Base-by-base conservation (phyloP, 139 green algal genomes). In the Chlamydomonas sp. region DNA sequence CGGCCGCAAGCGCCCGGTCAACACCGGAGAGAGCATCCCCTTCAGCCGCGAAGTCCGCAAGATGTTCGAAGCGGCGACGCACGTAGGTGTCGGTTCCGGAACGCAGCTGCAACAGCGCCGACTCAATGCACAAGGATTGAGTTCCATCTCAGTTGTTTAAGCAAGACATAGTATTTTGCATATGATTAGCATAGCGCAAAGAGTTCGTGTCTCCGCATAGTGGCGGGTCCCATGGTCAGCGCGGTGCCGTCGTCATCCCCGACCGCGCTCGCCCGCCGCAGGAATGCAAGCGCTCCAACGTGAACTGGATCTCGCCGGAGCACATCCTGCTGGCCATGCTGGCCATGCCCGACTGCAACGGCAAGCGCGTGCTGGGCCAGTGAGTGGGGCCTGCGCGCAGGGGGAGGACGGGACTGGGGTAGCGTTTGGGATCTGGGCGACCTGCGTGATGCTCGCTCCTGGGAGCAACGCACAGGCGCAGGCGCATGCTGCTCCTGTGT, bases 291-390 rank as follows among this genome's bases (percentile, higher is more conserved):
- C 91, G 92, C 83, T 89, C 94, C 78, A 92, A 92, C 58, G 93
- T 98, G 72, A 96, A 94, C 18, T 99, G 96, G 94, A 98, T 99
- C 62, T 91, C 93, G 3, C 96, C 97, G 8, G 97, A 99, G 91
- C 97, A 99, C 91, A 95, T 99, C 66, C 69, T 96, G 62, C 84
- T 99, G 61, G 96, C 95, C 3, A 84, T 99, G 81, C 83, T 98
- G 3, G 85, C 71, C 8, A 90, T 93, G 76, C 86, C 68, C 0
- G 91, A 96, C 78, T 91, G 80, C 78, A 86, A 82, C 10, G 80
- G 91, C 62, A 84, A 83, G 62, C 84, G 79, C 15, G 78, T 95
- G 49, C 74, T 96, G 3, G 89, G 91, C 2, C 89, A 91, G 94
- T 96, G 84, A 77, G 92, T 31, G 4, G 14, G 10, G 66, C 66